phyloP scores from a whole-genome alignment of 2,329 filamentous ascomycete genomes.

The Aureobasidium leucospermi region DNA sequence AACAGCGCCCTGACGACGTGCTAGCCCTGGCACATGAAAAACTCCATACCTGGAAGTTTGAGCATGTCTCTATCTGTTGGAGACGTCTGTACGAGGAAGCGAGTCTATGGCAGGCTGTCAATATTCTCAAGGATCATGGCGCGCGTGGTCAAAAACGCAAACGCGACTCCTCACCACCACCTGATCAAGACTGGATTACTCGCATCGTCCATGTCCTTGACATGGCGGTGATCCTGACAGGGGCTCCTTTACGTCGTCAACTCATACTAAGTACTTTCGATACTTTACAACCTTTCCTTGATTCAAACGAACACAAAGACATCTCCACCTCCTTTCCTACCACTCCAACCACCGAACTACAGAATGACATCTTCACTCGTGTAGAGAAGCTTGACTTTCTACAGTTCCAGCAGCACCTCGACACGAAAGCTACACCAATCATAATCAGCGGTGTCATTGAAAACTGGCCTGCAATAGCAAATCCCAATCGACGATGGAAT shows the following conservation, averaged over 20 bases:
- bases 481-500: constrained; percentile 56
- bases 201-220: constrained; percentile 62
- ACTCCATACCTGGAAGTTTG: constrained; percentile 63
- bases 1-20: constrained; percentile 42
- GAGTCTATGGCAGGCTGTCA: constrained; percentile 54
- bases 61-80: constrained; percentile 61
- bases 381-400: constrained; percentile 18
- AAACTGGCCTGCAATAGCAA: constrained; percentile 70
- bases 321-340: not conserved
- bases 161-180: constrained; percentile 4
- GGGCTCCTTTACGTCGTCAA: constrained; percentile 50
- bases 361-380: constrained; percentile 3
- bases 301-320: not conserved
- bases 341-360: not conserved
- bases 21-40: constrained; percentile 54
- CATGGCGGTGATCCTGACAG: constrained; percentile 67
- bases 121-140: constrained; percentile 17
- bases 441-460: constrained; percentile 60
- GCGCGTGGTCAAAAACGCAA: constrained; percentile 19
- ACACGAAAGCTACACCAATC: constrained; percentile 43
- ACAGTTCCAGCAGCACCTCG: constrained; percentile 25
- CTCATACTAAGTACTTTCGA: constrained; percentile 43
- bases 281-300: constrained; percentile 35
- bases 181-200: constrained; percentile 41
- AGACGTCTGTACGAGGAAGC: constrained; percentile 64